Base-by-base conservation (phyloP, 2,329 filamentous ascomycete species). In the Pyrenochaeta sp. region DNA sequence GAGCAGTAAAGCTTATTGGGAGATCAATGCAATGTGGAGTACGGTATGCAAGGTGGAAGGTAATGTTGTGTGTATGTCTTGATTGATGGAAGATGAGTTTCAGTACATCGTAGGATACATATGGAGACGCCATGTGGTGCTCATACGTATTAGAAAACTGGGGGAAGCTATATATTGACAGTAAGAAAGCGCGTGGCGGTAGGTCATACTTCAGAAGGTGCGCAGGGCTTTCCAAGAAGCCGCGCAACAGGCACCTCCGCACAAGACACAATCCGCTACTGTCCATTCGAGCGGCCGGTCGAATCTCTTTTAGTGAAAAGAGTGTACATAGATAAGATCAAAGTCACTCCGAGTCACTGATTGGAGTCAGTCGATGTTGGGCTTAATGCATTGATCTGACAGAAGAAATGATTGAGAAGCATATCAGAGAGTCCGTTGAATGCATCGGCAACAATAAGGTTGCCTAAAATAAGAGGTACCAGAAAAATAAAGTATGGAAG, bases 401-500 rank as follows among this genome's bases (percentile, higher is more conserved):
- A 47, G 43, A 51, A 27, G n/a, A 49, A 13, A 51, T 34, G 27
- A 30, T 52, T 5, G 15, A 56, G 55, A 55, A 56, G 49, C 43
- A 37, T 62, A 53, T 77, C 75, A 77, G 74, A 73, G 69, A 34
- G 71, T 74, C 74, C 71, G 66, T 73, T 76, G 62, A 75, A 71
- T 72, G 74, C 75, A 77, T 76, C 64, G 48, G 45, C 57, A 57
- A 60, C 67, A 65, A 64, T 65, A 62, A 64, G 62, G 84, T 88
- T 34, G 51, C 46, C 49, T 70, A 67, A 70, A 65, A 64, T 62
- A 95, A 96, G 93, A 96, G 93, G 92, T 96, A 93, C 92, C 92
- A 96, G 91, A 66, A 70, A 65, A 54, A 57, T 58, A 62, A 66
- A 63, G 64, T 64, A 56, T 49, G 44, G 50, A 42, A 48, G 51